Conservation (phyloP, 495 filamentous ascomycete genomes). For the Glutinoglossum americanum region DNA sequence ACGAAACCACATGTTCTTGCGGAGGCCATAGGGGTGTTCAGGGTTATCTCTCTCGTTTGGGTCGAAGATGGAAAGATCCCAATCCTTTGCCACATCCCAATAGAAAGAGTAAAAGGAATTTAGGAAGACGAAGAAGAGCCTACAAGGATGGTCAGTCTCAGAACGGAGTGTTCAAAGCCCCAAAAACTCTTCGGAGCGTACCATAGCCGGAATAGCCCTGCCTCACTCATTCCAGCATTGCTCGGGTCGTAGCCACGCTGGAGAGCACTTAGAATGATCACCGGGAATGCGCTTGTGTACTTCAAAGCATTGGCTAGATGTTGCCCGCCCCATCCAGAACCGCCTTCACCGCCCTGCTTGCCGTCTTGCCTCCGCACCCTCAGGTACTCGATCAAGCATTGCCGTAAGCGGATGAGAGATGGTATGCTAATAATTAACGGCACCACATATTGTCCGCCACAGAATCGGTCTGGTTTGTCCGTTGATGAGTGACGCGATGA, state of each 20-base stretch:
- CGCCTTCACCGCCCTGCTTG: constrained; percentile 15
- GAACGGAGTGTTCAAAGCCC: background rate
- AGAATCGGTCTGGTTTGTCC: constrained; percentile 54
- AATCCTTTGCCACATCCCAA: constrained; percentile 94
- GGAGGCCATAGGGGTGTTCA: constrained; percentile 56
- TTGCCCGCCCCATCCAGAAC: constrained; percentile 48
- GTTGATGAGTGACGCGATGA: constrained; percentile 44
- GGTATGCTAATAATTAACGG: constrained; percentile 66
- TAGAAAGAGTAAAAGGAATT: constrained; percentile 91
- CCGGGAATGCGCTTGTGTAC: constrained; percentile 78
- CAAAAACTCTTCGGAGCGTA: constrained; percentile 13
- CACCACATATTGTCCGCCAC: constrained; percentile 52
- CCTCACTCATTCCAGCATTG: constrained; percentile 29
- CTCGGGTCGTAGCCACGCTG: constrained; percentile 43
- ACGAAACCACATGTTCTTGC: constrained; percentile 48
- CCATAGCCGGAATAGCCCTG: constrained; percentile 34
- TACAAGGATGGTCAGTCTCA: constrained; percentile 8
- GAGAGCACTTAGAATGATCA: constrained; percentile 56
- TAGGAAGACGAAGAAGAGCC: constrained; percentile 39
- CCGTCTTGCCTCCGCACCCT: constrained; percentile 36
- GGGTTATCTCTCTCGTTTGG: constrained; percentile 24
- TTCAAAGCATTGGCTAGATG: constrained; percentile 87
- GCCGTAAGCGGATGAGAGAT: constrained; percentile 65
- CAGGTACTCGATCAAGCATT: constrained; percentile 74
- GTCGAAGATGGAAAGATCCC: constrained; percentile 76